phyloP scores from a whole-genome alignment of 75 land plant genomes.

The Picea glauca region DNA sequence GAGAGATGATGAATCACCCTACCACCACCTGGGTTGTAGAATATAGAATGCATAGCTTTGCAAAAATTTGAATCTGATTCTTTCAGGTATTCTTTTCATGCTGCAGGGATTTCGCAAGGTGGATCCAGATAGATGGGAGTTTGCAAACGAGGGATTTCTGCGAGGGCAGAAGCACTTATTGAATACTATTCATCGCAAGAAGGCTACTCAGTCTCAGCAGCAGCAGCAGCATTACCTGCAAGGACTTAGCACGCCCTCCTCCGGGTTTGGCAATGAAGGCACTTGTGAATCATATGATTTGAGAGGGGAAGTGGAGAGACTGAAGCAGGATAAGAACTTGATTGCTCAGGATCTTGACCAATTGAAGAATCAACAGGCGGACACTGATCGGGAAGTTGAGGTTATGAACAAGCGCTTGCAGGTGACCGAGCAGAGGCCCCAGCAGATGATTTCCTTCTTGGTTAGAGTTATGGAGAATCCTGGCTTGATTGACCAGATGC shows the following conservation, averaged over 20 bases:
- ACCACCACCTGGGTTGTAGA: no score
- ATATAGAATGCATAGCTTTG: no score
- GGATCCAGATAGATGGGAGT: conserved; percentile 78
- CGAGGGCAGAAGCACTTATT: conserved; percentile 51
- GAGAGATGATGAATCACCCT: no score
- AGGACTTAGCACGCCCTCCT: neutral
- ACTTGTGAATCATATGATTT: conserved; percentile 4
- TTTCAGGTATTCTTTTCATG: no score
- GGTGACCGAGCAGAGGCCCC: conserved; percentile 53
- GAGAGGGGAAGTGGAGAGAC: conserved; percentile 31
- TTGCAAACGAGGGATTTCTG: conserved; percentile 61
- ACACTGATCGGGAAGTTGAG: conserved; percentile 33
- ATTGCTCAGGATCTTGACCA: conserved; percentile 46
- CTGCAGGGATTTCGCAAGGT: conserved; percentile 64
- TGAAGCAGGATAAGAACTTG: conserved; percentile 35
- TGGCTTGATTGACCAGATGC: no score
- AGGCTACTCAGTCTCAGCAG: conserved; percentile 6
- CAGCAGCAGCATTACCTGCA: neutral
- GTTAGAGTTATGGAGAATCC: conserved; percentile 55
- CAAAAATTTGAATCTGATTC: no score
- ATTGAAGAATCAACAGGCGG: conserved; percentile 39
- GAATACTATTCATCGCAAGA: conserved; percentile 33
- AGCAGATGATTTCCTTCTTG: conserved; percentile 70
- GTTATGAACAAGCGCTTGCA: conserved; percentile 36
- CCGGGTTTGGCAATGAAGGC: neutral